These are phyloP conservation scores for Oryza meyeriana DNA, from an alignment of 176 grass and related monocot species.

Conservation along the genomic window DNA sequence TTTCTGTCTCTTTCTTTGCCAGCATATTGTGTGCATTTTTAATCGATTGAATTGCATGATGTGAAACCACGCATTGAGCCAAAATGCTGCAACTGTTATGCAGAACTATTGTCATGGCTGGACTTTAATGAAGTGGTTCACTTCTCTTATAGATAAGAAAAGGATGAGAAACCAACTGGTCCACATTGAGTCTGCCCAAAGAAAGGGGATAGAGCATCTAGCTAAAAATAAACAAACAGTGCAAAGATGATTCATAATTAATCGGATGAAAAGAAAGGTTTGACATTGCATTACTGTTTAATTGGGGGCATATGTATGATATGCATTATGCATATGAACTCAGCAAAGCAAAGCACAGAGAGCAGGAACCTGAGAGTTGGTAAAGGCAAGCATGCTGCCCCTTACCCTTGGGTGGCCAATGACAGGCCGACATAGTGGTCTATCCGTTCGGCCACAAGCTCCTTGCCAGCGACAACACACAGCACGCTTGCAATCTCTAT, in stretches of 20 bases:
- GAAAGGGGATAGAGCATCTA: conserved; percentile 9
- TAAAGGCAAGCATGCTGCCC: conserved; percentile 33
- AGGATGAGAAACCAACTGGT: conserved; percentile 4
- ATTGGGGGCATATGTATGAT: not conserved
- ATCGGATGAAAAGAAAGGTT: conserved; percentile 10
- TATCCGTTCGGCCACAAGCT: conserved; percentile 48
- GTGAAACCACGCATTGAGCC: conserved; percentile 1
- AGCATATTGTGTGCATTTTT: not conserved
- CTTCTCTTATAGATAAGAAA: conserved; percentile 7
- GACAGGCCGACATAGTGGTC: conserved; percentile 30
- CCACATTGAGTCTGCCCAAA: conserved; percentile 19
- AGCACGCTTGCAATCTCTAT: conserved; percentile 11
- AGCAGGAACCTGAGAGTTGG: conserved; percentile 16
- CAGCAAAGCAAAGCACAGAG: conserved; percentile 15
- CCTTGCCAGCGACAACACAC: conserved; percentile 43
- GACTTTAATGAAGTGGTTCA: conserved; percentile 9
- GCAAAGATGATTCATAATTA: not conserved
- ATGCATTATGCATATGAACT: conserved; percentile 35
- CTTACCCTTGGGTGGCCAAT: conserved; percentile 35
- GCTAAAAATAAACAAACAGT: not conserved
- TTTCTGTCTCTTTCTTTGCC: not conserved
- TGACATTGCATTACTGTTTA: conserved; percentile 9
- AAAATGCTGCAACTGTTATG: not conserved
- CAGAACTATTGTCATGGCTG: not conserved
- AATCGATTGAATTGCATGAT: not conserved